These are phyloP conservation scores for Teunomyces aglyptinius DNA, from an alignment of 805 yeast genomes.

Conservation along the genomic window DNA sequence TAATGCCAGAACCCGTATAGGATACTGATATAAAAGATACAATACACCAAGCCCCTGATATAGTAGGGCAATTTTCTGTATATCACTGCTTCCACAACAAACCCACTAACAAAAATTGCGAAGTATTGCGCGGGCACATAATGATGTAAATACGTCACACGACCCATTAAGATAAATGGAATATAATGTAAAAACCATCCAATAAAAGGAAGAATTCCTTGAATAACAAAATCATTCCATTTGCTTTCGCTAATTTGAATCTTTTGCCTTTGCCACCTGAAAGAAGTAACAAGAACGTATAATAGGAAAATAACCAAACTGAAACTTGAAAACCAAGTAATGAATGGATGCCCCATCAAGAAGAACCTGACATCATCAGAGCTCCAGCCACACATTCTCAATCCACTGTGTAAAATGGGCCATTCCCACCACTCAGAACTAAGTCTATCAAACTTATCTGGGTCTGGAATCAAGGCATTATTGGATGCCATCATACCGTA, in stretches of 20 bases:
- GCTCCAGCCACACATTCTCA: conserved; percentile 78
- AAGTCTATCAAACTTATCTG: conserved; percentile 65
- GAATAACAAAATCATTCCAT: conserved; percentile 28
- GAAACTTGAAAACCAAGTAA: conserved; percentile 56
- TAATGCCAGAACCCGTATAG: conserved; percentile 58
- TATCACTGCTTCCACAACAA: conserved; percentile 19
- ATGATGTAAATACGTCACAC: conserved; percentile 45
- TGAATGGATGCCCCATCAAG: conserved; percentile 72
- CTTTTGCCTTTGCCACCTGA: conserved; percentile 35
- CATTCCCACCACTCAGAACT: conserved; percentile 83
- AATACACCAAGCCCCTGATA: conserved; percentile 34
- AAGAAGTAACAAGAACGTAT: conserved; percentile 16
- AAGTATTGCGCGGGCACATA: conserved; percentile 45
- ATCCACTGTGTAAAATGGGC: conserved; percentile 68
- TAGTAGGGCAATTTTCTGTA: conserved; percentile 14
- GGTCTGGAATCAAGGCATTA: conserved; percentile 77
- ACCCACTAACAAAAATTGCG: conserved; percentile 22
- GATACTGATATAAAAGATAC: conserved; percentile 46
- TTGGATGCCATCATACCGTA: conserved; percentile 83
- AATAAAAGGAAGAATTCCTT: conserved; percentile 34
- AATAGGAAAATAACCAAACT: conserved; percentile 21
- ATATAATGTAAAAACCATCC: conserved; percentile 42
- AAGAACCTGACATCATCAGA: conserved; percentile 54
- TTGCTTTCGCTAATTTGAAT: conserved; percentile 17
- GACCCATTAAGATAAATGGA: conserved; percentile 42